Evolutionary conservation across 1,284 basidiomycete species (phyloP).

Genomic region (Phellinidium pouzarii): DNA sequence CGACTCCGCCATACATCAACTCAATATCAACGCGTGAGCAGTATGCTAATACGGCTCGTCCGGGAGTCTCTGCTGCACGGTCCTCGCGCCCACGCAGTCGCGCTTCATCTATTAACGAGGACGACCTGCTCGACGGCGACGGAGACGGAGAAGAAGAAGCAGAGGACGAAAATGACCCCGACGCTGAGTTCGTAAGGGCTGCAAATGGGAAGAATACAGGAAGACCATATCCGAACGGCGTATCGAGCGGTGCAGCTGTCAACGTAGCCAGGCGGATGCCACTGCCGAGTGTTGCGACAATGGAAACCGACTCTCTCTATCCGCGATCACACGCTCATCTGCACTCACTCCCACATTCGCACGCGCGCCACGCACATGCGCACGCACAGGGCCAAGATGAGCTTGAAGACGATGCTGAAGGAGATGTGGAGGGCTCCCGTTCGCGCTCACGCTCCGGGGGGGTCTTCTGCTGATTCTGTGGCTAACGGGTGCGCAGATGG

Average conservation of each 20-base stretch:
- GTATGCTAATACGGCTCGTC: background rate
- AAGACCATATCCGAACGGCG: background rate
- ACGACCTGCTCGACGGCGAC: background rate
- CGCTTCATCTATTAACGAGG: background rate
- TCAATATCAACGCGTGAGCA: background rate
- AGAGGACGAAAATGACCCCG: background rate
- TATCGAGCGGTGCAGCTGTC: background rate
- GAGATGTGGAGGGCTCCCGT: constrained; percentile 53
- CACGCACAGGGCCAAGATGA: background rate
- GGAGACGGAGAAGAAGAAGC: background rate
- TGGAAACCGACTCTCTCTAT: too few relatives aligned
- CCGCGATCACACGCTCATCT: too few relatives aligned
- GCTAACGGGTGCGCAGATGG: too few relatives aligned
- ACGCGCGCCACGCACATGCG: background rate
- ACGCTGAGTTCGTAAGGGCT: too few relatives aligned
- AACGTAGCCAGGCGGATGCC: background rate
- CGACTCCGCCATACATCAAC: background rate
- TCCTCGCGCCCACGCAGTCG: background rate
- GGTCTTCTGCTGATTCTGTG: too few relatives aligned
- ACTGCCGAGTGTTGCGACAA: background rate
- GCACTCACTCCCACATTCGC: background rate
- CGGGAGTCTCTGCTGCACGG: background rate
- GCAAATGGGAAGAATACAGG: background rate
- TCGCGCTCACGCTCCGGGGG: too few relatives aligned
- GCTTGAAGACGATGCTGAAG: constrained; percentile 64